Base-by-base conservation (phyloP, 768 basidiomycete genomes). In the Leccinum uliginosum region DNA sequence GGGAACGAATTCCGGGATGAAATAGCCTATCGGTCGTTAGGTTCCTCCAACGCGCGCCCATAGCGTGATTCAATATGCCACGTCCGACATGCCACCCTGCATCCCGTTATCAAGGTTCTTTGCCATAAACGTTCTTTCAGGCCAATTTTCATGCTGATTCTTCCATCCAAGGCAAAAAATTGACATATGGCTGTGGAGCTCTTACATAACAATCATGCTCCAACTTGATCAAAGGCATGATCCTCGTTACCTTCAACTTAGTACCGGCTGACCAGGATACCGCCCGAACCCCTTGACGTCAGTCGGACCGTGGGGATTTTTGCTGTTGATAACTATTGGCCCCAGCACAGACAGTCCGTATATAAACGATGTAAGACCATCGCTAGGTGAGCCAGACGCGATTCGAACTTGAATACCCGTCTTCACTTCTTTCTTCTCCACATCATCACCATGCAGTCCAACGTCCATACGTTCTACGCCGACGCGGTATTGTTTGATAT, bases 401-500 rank as follows among this genome's bases (percentile, higher is more conserved):
- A 62, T 56, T 56, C 38, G 8, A n/a, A n/a, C n/a, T n/a, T n/a
- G n/a, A 63, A 65, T 53, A 6, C 40, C n/a, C 15, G 43, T 46
- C 34, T 4, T 45, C 40, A 19, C 35, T 40, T 24, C 14, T 23
- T 51, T 47, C 24, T 12, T 34, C 51, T n/a, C 30, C 34, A 14
- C 27, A 55, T 23, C 21, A 11, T 48, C 51, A 55, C 24, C 52
- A 72, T 72, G 66, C 64, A 61, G 15, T 59, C 61, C 1, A 71
- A 61, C 49, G n/a, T 51, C 17, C 69, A 69, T 21, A 70, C 66
- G 1, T 83, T 85, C 71, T 72, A 71, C 59, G 80, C 73, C 51
- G 82, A 85, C 55, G 84, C 84, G 59, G 83, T 82, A 61, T 73
- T 86, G 58, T 85, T 86, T 67, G 85, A 86, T 71, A 87, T 87